Evolutionary conservation across 1,284 basidiomycete genomes (phyloP), one percentile per base, ranked within the genome.

Genomic region (Leccinum subfulvum): DNA sequence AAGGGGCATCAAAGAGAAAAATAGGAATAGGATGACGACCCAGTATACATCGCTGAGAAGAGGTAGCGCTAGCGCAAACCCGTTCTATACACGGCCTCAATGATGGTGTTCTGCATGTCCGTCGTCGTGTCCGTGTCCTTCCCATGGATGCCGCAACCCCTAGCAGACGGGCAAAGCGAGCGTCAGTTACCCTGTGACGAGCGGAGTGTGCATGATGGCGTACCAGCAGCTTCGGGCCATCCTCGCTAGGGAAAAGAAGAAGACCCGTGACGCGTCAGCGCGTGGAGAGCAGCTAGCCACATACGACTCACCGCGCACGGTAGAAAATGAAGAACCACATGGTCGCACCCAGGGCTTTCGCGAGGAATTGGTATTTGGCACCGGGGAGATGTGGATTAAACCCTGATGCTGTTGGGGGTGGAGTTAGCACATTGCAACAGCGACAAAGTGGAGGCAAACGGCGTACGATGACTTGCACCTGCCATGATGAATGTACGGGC

Each of bases 311-410:
- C 94, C 94, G 83, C 67, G 91, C 89, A 64, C 94, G 88, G 79
- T 96, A 97, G 82, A 97, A 96, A 76, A 97, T 92, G 83, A 95
- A 97, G 87, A 97, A 97, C 94, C 94, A 97, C 94, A 97, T 97
- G 51, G 88, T 86, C 44, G 94, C 94, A 62, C 94, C 95, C 62
- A 97, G 81, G 58, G 87, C 85, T 78, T 95, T 95, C 49, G 91
- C 85, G 39, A 95, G 82, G 75, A 94, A 85, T 65, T 84, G 86
- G 78, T 94, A 86, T 72, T 83, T 84, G 70, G 88, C 81, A 23
- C 90, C 87, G 49, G 93, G 92, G 47, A 94, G 81, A 76, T 94
- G 92, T 49, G 93, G 93, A 76, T 94, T 82, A 72, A 94, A 95
- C 70, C 91, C 93, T 79, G 85, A 78, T 66, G 80, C 86, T 86